Base-by-base conservation (phyloP, 805 yeast genomes). In the Kluyveromyces aestuarii region DNA sequence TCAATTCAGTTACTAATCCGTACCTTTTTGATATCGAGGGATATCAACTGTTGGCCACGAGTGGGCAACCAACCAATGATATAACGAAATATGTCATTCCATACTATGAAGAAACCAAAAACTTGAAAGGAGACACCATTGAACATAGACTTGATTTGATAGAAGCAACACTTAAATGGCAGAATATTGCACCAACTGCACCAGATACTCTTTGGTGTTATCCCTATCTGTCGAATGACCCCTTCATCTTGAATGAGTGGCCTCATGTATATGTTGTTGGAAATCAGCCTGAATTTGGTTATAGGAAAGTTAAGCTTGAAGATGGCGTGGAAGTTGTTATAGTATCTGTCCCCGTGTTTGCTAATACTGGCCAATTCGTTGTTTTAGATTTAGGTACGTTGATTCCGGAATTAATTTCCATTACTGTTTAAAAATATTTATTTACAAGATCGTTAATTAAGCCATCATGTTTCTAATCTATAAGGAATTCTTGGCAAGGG, bases 201-300 rank as follows among this genome's bases (percentile, higher is more conserved):
- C 99, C 99, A 0, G 98, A 93, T 60, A 93, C 99, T 0, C 68
- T 93, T 40, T 84, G 90, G 75, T 82, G 95, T 55, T 89, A 87
- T 57, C 97, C 99, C 1, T 90, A 74, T 58, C 75, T 76, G 10
- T 78, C 80, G 25, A 58, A 61, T 1, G 98, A 93, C 64, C 98
- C 98, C 3, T 88, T 91, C 63, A 71, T 81, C 1, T 69, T 93
- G n/a, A 69, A 69, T 9, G 87, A 86, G 58, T 79, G 86, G 16
- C 98, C 98, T 0, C 90, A 88, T 61, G 83, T 90, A 2, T 88
- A 85, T 59, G 80, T 87, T 56, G 87, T 79, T 3, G 98, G 96
- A 0, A 91, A 90, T 61, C 96, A 88, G 63, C 78, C 82, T 0
- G 61, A 64, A 33, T 88, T 73, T 62, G 82, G 74, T 43, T 63